These are phyloP conservation scores for Euphorbia lathyris DNA, from an alignment of 345 rosid species.

Conservation along the genomic window DNA sequence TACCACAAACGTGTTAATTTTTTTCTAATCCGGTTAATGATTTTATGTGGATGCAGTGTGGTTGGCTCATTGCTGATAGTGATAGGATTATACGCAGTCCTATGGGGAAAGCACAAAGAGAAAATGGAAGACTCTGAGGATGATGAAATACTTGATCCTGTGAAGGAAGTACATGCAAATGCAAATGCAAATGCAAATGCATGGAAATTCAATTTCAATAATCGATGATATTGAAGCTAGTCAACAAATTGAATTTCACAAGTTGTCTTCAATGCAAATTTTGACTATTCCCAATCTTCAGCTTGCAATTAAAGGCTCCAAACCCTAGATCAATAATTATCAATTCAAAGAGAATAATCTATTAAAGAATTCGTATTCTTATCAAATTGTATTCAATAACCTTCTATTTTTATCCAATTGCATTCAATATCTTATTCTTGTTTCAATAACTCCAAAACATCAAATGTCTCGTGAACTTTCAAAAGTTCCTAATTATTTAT, in stretches of 20 bases:
- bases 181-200: no score
- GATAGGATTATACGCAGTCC: slow-evolving; percentile 65
- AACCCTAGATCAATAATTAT: slow-evolving; percentile 6
- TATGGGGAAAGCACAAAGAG: slow-evolving; percentile 92
- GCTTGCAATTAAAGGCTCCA: slow-evolving; percentile 22
- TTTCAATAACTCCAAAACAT: no score
- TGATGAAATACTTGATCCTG: slow-evolving; percentile 34
- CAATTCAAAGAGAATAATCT: no score
- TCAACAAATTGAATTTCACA: slow-evolving; percentile 25
- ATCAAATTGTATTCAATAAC: no score
- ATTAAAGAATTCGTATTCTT: no score
- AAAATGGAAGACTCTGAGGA: slow-evolving; percentile 29
- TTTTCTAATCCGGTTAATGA: background rate
- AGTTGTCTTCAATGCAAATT: slow-evolving; percentile 29
- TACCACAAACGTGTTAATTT: no score
- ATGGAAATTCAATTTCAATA: slow-evolving; percentile 9
- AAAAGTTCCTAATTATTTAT: no score
- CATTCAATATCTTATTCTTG: no score
- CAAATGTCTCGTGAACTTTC: no score
- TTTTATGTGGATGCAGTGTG: slow-evolving; percentile 38
- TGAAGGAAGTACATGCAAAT: slow-evolving; percentile 36
- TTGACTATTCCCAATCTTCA: slow-evolving; percentile 42
- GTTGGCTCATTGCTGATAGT: slow-evolving; percentile 62
- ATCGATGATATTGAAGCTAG: slow-evolving; percentile 42
- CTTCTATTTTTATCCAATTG: no score